A percentile compares a stretch with the other conserved stretches of the same genome.
These are phyloP conservation scores for Dioscorea alata DNA, from an alignment of 106 monocot genomes.

Conservation along the genomic window DNA sequence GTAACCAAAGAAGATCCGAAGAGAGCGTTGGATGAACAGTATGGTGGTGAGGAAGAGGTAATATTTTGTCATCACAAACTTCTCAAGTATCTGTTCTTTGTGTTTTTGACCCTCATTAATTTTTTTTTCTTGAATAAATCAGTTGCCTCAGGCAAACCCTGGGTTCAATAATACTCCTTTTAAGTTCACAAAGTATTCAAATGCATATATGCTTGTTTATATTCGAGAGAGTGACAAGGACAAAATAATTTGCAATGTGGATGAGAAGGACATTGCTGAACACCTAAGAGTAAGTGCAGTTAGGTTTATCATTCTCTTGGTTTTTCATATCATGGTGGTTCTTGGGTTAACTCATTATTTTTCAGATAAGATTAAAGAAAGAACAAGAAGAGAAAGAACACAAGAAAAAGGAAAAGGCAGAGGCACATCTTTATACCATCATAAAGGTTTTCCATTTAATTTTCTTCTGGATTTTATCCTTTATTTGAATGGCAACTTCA, in stretches of 20 bases:
- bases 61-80: not conserved
- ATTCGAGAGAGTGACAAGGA: conserved; percentile 98
- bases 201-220: conserved; percentile 99
- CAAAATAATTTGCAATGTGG: conserved; percentile 95
- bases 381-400: conserved; percentile 99
- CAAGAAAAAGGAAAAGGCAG: conserved; percentile 98
- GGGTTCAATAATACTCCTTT: conserved; percentile 94
- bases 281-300: conserved; percentile 64
- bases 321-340: not conserved
- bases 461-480: not conserved
- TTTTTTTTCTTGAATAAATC: conserved; percentile 7
- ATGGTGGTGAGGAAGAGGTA: conserved; percentile 99
- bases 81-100: conserved; percentile 1
- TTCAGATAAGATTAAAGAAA: conserved; percentile 92
- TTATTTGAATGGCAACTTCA: too few relatives aligned
- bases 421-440: conserved; percentile 96
- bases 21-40: conserved; percentile 93
- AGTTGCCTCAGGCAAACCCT: conserved; percentile 92
- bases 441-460: conserved; percentile 57
- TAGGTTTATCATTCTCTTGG: not conserved
- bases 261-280: conserved; percentile 98
- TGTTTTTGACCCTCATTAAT: conserved; percentile 1
- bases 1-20: conserved; percentile 97
- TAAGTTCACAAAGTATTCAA: conserved; percentile 98
- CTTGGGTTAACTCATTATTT: not conserved